These are phyloP conservation scores for Puccinia polysora DNA, from an alignment of 1,284 basidiomycete genomes.

Conservation along the genomic window DNA sequence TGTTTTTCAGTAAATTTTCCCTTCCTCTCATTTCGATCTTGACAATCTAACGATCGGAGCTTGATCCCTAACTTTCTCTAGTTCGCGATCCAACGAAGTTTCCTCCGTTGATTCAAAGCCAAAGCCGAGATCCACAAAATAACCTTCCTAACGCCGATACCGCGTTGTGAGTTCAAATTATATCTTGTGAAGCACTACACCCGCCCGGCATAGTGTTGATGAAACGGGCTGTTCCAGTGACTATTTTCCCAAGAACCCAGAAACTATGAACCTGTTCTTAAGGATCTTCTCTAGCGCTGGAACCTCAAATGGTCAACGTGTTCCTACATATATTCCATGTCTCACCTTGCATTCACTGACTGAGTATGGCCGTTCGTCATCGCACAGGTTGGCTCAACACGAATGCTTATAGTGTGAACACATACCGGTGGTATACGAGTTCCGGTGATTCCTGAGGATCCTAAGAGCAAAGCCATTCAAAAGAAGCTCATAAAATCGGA, in stretches of 20 bases:
- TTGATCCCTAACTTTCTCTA: neutral
- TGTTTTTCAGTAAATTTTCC: constrained; percentile 26
- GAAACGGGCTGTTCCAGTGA: neutral
- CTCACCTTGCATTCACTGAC: neutral
- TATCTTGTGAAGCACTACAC: neutral
- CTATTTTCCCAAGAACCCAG: constrained; percentile 38
- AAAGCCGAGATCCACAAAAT: constrained; percentile 17
- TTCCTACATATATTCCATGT: neutral
- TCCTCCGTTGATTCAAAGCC: constrained; percentile 29
- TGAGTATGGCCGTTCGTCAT: neutral
- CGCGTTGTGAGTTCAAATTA: constrained; percentile 10
- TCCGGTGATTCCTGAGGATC: neutral
- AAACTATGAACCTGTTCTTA: constrained; percentile 25
- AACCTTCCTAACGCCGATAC: constrained; percentile 17
- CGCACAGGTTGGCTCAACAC: constrained; percentile 29
- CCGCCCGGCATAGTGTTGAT: neutral
- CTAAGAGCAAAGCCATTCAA: neutral
- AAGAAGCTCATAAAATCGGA: neutral
- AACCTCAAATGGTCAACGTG: constrained; percentile 9
- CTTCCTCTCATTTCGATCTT: neutral
- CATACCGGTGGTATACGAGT: constrained; percentile 2
- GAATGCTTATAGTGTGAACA: constrained; percentile 17
- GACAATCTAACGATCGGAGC: neutral
- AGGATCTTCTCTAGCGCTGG: constrained; percentile 31
- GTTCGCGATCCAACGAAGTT: constrained; percentile 36